A percentile compares a stretch with the other conserved stretches of the same genome.
Conservation (phyloP, 192 early-diverging fungal species). For the Backusella psychrophila region DNA sequence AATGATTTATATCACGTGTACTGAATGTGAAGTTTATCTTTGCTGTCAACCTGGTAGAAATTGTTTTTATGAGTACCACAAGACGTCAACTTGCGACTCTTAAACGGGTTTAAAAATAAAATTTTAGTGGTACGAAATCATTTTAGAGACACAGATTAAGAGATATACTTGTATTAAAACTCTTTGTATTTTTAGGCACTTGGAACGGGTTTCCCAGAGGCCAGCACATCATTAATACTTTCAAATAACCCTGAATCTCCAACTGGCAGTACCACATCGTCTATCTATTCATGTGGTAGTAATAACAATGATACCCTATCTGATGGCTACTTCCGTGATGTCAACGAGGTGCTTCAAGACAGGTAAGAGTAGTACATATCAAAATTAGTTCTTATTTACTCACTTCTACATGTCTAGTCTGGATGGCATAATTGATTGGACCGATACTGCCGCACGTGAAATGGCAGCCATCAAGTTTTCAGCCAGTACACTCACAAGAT, state of each 20-base stretch:
- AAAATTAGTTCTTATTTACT: slow-evolving; percentile 14
- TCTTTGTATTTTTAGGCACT: slow-evolving; percentile 18
- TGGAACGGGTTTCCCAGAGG: slow-evolving; percentile 8
- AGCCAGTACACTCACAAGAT: slow-evolving; percentile 8
- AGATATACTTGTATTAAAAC: slow-evolving; percentile 12
- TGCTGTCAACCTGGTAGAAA: too few relatives aligned
- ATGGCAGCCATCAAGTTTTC: slow-evolving; percentile 15
- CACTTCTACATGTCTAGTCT: slow-evolving; percentile 11
- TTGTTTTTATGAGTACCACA: too few relatives aligned
- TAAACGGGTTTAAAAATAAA: too few relatives aligned
- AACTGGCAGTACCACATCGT: neutral
- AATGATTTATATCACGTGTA: too few relatives aligned
- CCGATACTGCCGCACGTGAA: slow-evolving; percentile 15
- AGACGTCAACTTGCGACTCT: too few relatives aligned
- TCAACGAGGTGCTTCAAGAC: slow-evolving; percentile 7
- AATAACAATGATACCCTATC: neutral
- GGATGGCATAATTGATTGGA: slow-evolving; percentile 13
- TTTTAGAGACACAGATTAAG: too few relatives aligned
- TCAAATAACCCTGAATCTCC: slow-evolving; percentile 7
- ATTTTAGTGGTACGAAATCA: too few relatives aligned
- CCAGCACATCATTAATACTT: slow-evolving; percentile 16
- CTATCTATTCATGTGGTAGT: neutral
- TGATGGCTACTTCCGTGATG: neutral
- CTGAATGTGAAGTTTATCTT: too few relatives aligned
- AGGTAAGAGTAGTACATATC: slow-evolving; percentile 11